Conservation (phyloP, 108 stramenopile species). For the Fistulifera pelliculosa region DNA sequence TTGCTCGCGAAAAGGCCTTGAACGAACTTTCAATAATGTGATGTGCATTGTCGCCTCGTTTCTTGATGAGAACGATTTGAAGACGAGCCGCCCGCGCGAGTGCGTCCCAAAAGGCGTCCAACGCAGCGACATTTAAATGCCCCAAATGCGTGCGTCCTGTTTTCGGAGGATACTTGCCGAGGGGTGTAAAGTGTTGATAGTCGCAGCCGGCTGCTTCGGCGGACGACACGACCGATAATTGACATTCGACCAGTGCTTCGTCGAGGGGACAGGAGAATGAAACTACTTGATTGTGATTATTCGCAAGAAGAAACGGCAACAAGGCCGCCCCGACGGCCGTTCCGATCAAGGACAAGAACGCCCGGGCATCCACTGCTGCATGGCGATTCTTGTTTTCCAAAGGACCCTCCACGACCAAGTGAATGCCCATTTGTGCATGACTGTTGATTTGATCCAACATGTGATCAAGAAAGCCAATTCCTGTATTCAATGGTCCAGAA, state of each 20-base stretch:
- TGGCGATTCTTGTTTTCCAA: slow-evolving; percentile 35
- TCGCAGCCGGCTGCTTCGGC: slow-evolving; percentile 12
- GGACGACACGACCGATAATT: slow-evolving; percentile 16
- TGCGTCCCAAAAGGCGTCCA: slow-evolving; percentile 42
- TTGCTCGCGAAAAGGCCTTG: slow-evolving; percentile 74
- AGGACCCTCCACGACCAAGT: slow-evolving; percentile 25
- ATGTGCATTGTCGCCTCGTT: slow-evolving; percentile 81
- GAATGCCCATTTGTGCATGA: slow-evolving; percentile 78
- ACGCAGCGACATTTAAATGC: slow-evolving; percentile 29
- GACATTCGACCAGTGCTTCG: slow-evolving; percentile 72
- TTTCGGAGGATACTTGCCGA: slow-evolving; percentile 58
- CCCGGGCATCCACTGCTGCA: slow-evolving; percentile 35
- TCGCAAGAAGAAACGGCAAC: neutral
- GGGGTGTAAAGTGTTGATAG: slow-evolving; percentile 48
- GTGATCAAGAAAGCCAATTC: slow-evolving; percentile 80
- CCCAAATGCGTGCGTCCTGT: slow-evolving; percentile 63
- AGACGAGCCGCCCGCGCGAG: slow-evolving; percentile 46
- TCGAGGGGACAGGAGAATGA: slow-evolving; percentile 83
- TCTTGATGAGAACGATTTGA: slow-evolving; percentile 38
- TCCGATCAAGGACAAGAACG: slow-evolving; percentile 40
- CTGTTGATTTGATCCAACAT: slow-evolving; percentile 88
- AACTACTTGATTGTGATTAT: slow-evolving; percentile 4
- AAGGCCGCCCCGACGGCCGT: slow-evolving; percentile 43
- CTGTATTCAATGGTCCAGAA: slow-evolving; percentile 47
- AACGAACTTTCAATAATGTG: slow-evolving; percentile 74